phyloP scores from a whole-genome alignment of 768 basidiomycete species.

The Naganishia vishniacii region DNA sequence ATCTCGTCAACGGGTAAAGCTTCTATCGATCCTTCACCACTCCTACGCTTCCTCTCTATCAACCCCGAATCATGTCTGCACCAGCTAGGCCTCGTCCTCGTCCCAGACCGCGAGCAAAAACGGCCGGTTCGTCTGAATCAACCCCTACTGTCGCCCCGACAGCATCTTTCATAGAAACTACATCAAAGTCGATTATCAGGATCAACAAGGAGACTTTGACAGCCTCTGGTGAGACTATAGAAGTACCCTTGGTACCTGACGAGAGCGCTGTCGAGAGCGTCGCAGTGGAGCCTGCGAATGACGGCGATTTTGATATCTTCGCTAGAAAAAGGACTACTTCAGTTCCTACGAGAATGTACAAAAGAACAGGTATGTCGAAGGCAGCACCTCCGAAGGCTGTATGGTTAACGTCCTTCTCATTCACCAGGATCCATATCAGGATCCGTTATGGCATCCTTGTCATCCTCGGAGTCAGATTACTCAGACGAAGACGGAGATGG shows the following conservation, averaged over 20 bases:
- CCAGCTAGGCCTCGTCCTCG: constrained; percentile 17
- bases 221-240: neutral
- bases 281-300: neutral
- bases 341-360: neutral
- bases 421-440: too few species aligned
- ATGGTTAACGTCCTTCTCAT: too few species aligned
- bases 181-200: constrained; percentile 1
- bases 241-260: neutral
- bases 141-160: neutral
- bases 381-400: too few species aligned
- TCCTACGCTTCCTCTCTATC: too few species aligned
- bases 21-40: neutral
- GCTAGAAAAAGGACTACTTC: neutral
- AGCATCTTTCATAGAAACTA: neutral
- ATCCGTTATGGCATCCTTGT: neutral
- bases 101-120: constrained; percentile 1
- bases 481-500: constrained; percentile 10
- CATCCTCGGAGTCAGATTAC: constrained; percentile 4
- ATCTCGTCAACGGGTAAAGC: neutral
- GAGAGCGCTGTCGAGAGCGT: neutral
- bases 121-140: neutral
- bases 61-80: constrained; percentile 13
- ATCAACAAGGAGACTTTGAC: constrained; percentile 1
- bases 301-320: constrained; percentile 12
- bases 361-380: neutral